Evolutionary conservation across 352 stramenopile genomes (phyloP), one percentile per base, ranked within the genome.

Genomic region (Globisporangium radiosum): DNA sequence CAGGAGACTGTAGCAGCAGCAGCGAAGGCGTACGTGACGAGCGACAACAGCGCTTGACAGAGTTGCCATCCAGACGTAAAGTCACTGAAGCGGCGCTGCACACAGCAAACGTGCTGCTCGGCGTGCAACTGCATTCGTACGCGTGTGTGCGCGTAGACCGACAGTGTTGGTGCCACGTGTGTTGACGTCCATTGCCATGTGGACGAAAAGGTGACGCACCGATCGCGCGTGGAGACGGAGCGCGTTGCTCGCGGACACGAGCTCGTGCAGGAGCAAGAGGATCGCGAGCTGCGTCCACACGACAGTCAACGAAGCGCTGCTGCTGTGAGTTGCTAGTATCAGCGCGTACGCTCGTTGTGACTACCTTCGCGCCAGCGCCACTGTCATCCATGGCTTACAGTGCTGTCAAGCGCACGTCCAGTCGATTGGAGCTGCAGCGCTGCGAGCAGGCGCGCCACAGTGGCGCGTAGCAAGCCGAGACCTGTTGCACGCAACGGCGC

Each of bases 41-140:
- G 40, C 14, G 59, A 47, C 15, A 53, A 51, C 13, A 81, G 55
- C 7, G 69, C 59, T 7, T 65, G 52, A 37, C 72, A 84, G 13
- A 81, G 45, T 47, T 75, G 78, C 70, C 69, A 81, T 2, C 72
- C 63, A 3, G 72, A 75, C 0, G 76, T 86, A 64, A 78, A 86
- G 51, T 73, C 60, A 52, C 76, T 81, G 55, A 86, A 82, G 47
- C 62, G 49, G 2, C 25, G 25, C 25, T 33, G 25, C 25, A 33
- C 25, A 33, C 25, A 33, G 25, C 25, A 33, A 33, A 86, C 57
- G 9, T 57, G 55, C 19, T 10, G n/a, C 7, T 6, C 4, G 13
- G 64, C 55, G 25, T 55, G 60, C 40, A 54, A 5, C 56, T 63
- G 43, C 15, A 36, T 13, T 42, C 25, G 25, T 33, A 33, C 25